phyloP scores from a whole-genome alignment of 768 basidiomycete species.

The Tulasnella sp. region DNA sequence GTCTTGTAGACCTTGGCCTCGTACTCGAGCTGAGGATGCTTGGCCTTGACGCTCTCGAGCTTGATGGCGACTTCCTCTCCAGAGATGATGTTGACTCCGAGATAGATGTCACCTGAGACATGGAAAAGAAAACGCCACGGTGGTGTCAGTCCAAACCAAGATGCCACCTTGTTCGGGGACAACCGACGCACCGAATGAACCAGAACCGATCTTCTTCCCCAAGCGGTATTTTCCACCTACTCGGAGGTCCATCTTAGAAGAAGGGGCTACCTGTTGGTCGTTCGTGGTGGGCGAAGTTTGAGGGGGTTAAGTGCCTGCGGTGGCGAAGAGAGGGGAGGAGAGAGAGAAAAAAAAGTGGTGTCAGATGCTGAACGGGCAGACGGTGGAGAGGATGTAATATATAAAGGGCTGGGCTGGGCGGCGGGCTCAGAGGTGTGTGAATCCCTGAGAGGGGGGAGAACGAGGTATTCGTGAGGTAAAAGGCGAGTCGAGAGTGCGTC shows the following conservation, averaged over 20 bases:
- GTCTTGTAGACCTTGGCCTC: constrained; percentile 83
- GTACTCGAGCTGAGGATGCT: constrained; percentile 99
- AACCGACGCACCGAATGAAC: constrained; percentile 82
- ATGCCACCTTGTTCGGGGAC: not conserved
- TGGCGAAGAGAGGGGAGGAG: constrained; percentile 17
- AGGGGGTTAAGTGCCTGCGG: constrained; percentile 28
- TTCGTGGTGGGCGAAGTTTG: constrained; percentile 56
- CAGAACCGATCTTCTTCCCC: constrained; percentile 99
- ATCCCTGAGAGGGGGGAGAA: constrained; percentile 11
- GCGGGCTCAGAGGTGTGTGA: constrained; percentile 6
- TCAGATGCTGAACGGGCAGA: not conserved
- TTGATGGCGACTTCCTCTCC: constrained; percentile 99
- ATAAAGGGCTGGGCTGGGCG: constrained; percentile 15
- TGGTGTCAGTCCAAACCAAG: constrained; percentile 6
- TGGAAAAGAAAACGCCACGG: not conserved
- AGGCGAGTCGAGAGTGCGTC: constrained; percentile 27
- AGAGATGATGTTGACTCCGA: constrained; percentile 99
- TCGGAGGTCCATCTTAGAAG: constrained; percentile 78
- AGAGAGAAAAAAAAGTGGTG: constrained; percentile 25
- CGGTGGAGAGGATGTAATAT: not conserved
- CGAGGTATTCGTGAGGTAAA: constrained; percentile 30
- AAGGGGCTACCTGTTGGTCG: constrained; percentile 54
- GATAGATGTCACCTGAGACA: constrained; percentile 89
- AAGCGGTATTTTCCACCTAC: constrained; percentile 96
- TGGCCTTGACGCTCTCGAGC: constrained; percentile 99